Percentiles rank a stretch among this genome's conserved stretches.
These are phyloP conservation scores for Quercus robur DNA, from an alignment of 306 rosid species.

Conservation along the genomic window DNA sequence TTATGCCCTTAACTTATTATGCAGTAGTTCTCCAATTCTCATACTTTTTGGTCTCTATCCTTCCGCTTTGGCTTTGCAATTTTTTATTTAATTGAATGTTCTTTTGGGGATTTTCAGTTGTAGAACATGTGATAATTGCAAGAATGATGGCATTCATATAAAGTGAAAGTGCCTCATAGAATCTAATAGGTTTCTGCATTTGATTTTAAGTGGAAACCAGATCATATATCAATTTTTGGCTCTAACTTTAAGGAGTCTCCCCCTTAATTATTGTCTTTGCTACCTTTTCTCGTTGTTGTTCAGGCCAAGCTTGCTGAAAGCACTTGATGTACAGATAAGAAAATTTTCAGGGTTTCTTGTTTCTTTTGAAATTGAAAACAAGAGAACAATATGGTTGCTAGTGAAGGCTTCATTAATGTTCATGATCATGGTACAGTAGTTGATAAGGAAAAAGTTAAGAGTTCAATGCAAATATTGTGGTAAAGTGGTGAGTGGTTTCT, in stretches of 20 bases:
- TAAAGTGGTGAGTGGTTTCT: conserved; percentile 10
- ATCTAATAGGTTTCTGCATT: neutral
- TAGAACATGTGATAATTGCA: neutral
- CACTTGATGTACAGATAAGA: neutral
- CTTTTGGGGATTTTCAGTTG: neutral
- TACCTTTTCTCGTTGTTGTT: neutral
- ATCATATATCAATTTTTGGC: neutral
- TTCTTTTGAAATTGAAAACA: neutral
- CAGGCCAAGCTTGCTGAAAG: neutral
- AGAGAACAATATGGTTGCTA: neutral
- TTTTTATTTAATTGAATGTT: neutral
- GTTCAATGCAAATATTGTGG: conserved; percentile 18
- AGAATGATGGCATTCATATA: neutral
- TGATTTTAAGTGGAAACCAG: neutral
- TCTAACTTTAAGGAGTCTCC: neutral
- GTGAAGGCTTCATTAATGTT: neutral
- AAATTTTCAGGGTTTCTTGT: neutral
- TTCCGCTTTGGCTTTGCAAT: neutral
- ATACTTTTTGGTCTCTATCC: neutral
- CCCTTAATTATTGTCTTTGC: neutral
- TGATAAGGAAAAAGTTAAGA: conserved; percentile 1
- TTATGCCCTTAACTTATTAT: neutral
- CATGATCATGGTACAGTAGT: conserved; percentile 4
- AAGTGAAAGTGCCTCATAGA: neutral
- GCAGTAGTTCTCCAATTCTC: neutral